Percentiles rank a stretch among this genome's conserved stretches.
Conservation (phyloP, 805 yeast species). For the Suhomyces faveliae region DNA sequence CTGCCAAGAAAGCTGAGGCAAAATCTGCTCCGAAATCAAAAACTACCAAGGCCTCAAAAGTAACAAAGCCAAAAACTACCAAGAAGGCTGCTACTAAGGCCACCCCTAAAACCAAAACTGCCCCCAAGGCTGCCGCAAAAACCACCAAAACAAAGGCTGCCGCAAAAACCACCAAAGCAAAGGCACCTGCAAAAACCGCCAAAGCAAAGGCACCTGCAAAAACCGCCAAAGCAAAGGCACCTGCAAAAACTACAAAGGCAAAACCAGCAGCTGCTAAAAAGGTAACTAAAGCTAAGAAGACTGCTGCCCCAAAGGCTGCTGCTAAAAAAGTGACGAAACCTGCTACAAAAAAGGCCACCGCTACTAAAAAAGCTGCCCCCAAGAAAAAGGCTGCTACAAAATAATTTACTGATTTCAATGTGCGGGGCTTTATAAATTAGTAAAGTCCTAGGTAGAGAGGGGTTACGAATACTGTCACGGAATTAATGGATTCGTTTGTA, state of each 20-base stretch:
- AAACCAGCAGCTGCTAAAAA: constrained; percentile 20
- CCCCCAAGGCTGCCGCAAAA: constrained; percentile 14
- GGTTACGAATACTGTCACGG: neutral
- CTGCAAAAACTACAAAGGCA: constrained; percentile 13
- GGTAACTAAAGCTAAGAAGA: constrained; percentile 15
- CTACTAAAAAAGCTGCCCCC: constrained; percentile 12
- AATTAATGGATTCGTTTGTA: neutral
- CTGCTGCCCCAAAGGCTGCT: constrained; percentile 10
- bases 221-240: constrained; percentile 9
- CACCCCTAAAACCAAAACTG: constrained; percentile 16
- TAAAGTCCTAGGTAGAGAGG: neutral
- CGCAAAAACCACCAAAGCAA: constrained; percentile 14
- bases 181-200: constrained; percentile 15
- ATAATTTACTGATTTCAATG: neutral
- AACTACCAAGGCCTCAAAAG: constrained; percentile 8
- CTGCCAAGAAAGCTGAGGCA: constrained; percentile 9
- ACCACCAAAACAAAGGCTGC: constrained; percentile 10
- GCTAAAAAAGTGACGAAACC: constrained; percentile 13
- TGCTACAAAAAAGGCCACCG: constrained; percentile 10
- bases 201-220: constrained; percentile 22
- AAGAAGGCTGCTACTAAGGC: constrained; percentile 16
- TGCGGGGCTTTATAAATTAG: neutral
- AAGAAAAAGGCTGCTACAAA: constrained; percentile 6
- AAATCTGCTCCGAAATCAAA: constrained; percentile 11
- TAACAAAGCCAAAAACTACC: constrained; percentile 11